These are phyloP conservation scores for Glutinoglossum americanum DNA, from an alignment of 495 filamentous ascomycete genomes.

Conservation along the genomic window DNA sequence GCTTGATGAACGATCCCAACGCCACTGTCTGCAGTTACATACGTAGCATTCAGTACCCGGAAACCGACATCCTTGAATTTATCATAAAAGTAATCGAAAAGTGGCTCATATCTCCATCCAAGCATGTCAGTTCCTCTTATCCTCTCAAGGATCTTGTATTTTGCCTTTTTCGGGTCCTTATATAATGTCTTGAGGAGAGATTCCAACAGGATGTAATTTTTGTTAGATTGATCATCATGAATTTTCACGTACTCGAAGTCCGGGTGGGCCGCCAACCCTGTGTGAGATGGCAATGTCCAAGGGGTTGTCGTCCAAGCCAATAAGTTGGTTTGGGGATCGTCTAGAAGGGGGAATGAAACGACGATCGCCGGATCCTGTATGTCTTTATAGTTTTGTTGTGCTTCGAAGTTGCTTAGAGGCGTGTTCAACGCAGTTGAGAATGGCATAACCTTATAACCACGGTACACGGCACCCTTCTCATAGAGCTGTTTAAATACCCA, in stretches of 20 bases:
- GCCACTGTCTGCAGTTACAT: slow-evolving; percentile 84
- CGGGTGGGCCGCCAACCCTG: slow-evolving; percentile 60
- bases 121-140: slow-evolving; percentile 73
- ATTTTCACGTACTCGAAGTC: slow-evolving; percentile 92
- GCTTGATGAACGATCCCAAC: slow-evolving; percentile 91
- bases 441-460: slow-evolving; percentile 80
- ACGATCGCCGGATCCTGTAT: slow-evolving; percentile 84
- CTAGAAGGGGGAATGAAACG: slow-evolving; percentile 63
- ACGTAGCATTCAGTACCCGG: slow-evolving; percentile 63
- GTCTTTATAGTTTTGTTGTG: slow-evolving; percentile 88
- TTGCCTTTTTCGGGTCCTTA: slow-evolving; percentile 94
- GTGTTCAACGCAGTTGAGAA: slow-evolving; percentile 85
- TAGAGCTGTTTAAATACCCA: slow-evolving; percentile 91
- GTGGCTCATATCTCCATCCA: slow-evolving; percentile 79
- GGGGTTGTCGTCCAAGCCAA: slow-evolving; percentile 92
- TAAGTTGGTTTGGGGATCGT: slow-evolving; percentile 51
- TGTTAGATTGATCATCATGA: slow-evolving; percentile 55
- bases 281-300: slow-evolving; percentile 83
- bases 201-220: slow-evolving; percentile 76
- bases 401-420: slow-evolving; percentile 81
- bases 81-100: slow-evolving; percentile 86
- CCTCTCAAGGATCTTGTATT: slow-evolving; percentile 68
- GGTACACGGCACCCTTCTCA: slow-evolving; percentile 74
- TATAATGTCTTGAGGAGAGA: slow-evolving; percentile 69
- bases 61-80: slow-evolving; percentile 81